Base-by-base conservation (phyloP, 345 rosid species). In the Laguncularia racemosa region DNA sequence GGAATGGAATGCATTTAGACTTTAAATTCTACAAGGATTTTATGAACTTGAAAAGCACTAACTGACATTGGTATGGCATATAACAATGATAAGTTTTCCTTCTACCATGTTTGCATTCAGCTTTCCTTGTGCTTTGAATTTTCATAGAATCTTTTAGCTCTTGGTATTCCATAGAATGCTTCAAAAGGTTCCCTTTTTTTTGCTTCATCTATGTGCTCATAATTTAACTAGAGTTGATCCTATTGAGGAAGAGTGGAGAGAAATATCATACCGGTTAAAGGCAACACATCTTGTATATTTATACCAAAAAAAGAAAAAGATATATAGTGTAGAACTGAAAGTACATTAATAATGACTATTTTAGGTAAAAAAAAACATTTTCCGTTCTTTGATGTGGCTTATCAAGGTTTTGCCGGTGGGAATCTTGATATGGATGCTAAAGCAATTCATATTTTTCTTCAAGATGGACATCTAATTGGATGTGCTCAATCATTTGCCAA, bases 381-480 rank as follows among this genome's bases (percentile, higher is more conserved):
- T 14, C 82, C 88, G 50, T 82, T 79, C 75, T 82, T 82, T 51
- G 88, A 82, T 78, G 65, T 70, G 75, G 84, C 88, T 56, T 79
- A 82, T 72, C 88, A 82, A 76, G 88, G 88, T 33, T 76, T 82
- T 38, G 88, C 80, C 10, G 76, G 82, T 7, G 88, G 88, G 45
- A 70, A 79, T 64, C 60, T 72, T 44, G 82, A 72, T 18, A 67
- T 26, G 62, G 88, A 82, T 72, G 80, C 84, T 50, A 47, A 0
- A 20, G 74, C 84, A 16, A 74, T 82, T 48, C 64, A 70, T 16
- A 79, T 76, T 68, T 82, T 82, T 64, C 73, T 79, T 47, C 75
- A 77, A 56, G 88, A 82, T 52, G 81, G 74, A 26, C 80, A 78
- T 20, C 59, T 73, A 17, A 64, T 74, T 15, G 88, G 78, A 19